A percentile compares a stretch with the other conserved stretches of the same genome.
Evolutionary conservation across 495 filamentous ascomycete genomes (phyloP).

Genomic region (Lasiosphaeria ovina): DNA sequence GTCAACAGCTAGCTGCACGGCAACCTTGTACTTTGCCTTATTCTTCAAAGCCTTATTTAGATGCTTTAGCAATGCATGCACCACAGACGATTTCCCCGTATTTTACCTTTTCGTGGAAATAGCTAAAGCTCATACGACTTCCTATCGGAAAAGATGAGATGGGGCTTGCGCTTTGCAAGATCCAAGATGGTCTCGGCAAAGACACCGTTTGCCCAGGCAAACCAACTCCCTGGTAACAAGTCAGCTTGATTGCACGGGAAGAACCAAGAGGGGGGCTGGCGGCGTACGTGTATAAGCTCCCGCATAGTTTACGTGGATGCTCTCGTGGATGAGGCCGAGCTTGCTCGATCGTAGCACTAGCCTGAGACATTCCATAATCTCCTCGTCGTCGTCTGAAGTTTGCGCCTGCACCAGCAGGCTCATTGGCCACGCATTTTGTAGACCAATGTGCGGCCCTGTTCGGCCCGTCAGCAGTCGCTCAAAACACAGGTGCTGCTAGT

Average conservation of each 20-base stretch:
- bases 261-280: too few relatives aligned
- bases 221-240: slow-evolving; percentile 68
- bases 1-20: too few relatives aligned
- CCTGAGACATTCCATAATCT: slow-evolving; percentile 71
- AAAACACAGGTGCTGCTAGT: not conserved
- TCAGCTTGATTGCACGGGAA: too few relatives aligned
- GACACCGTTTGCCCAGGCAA: slow-evolving; percentile 96
- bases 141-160: slow-evolving; percentile 76
- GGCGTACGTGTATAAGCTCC: slow-evolving; percentile 72
- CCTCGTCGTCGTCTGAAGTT: slow-evolving; percentile 82
- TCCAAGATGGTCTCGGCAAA: slow-evolving; percentile 93
- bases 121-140: slow-evolving; percentile 42
- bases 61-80: not conserved
- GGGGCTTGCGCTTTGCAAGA: slow-evolving; percentile 78
- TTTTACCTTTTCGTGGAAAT: not conserved
- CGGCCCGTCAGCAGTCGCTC: slow-evolving; percentile 8
- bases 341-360: slow-evolving; percentile 69
- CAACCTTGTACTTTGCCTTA: not conserved
- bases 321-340: slow-evolving; percentile 87
- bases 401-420: slow-evolving; percentile 85
- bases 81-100: not conserved
- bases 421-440: slow-evolving; percentile 96
- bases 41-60: not conserved
- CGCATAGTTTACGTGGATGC: slow-evolving; percentile 75
- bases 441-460: slow-evolving; percentile 65